phyloP scores from a whole-genome alignment of 2,329 filamentous ascomycete species.

The Chaetomium globosum region DNA sequence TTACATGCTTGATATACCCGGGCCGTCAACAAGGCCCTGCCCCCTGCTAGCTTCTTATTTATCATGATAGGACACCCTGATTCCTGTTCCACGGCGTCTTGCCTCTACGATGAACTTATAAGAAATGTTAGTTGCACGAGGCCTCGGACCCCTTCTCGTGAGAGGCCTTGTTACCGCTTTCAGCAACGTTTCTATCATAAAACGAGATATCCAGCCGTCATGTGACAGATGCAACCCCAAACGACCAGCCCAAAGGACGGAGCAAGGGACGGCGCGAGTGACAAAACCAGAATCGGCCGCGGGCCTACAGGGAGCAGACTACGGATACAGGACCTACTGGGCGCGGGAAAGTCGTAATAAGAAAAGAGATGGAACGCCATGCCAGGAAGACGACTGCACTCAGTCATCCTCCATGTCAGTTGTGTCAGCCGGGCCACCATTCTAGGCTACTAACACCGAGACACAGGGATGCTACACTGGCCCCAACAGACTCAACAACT shows the following conservation, averaged over 20 bases:
- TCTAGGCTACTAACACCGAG: not conserved
- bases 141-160: slow-evolving; percentile 33
- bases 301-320: not conserved
- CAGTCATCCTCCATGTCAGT: not conserved
- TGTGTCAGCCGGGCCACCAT: not conserved
- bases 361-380: slow-evolving; percentile 1
- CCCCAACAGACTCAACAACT: not conserved
- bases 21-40: not conserved
- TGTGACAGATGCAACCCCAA: not conserved
- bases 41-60: not conserved
- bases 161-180: slow-evolving; percentile 24
- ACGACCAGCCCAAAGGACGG: not conserved
- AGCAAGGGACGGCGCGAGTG: no score
- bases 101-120: slow-evolving; percentile 30
- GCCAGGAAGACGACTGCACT: not conserved
- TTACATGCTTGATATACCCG: not conserved
- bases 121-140: slow-evolving; percentile 37
- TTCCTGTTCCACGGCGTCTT: not conserved
- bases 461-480: not conserved
- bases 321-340: not conserved
- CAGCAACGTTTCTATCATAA: not conserved
- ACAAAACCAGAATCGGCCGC: not conserved
- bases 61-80: not conserved
- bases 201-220: not conserved
- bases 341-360: not conserved